phyloP scores from a whole-genome alignment of 1,284 basidiomycete genomes.

The Volvariella surrecta region DNA sequence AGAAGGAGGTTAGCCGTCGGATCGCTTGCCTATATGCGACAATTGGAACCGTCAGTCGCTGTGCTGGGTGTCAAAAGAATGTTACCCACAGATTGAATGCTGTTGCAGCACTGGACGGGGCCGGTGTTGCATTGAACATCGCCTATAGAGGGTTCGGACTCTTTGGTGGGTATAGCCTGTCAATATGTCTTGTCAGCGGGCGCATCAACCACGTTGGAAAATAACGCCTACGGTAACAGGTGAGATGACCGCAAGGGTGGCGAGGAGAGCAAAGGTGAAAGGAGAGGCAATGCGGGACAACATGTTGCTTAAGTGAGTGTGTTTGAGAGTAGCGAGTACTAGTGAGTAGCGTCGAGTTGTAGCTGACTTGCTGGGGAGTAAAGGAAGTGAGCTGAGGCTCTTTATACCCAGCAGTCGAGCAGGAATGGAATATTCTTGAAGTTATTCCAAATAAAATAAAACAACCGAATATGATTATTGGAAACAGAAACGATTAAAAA shows the following conservation, averaged over 20 bases:
- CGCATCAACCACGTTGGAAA: background rate
- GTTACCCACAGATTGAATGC: slow-evolving; percentile 10
- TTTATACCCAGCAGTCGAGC: no score
- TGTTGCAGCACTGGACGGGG: slow-evolving; percentile 14
- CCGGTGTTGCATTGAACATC: slow-evolving; percentile 16
- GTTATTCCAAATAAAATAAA: no score
- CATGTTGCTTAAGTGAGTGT: no score
- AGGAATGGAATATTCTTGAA: no score
- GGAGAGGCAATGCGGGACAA: background rate
- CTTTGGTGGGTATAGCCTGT: background rate
- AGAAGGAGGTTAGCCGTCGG: slow-evolving; percentile 3
- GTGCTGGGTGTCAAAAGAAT: background rate
- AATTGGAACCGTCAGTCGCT: background rate
- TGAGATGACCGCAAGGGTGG: background rate
- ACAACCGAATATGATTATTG: no score
- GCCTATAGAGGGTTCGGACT: background rate
- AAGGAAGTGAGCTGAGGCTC: no score
- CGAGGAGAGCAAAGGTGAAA: background rate
- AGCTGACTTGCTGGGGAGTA: no score
- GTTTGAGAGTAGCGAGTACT: no score
- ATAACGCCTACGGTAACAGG: background rate
- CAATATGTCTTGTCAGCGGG: background rate
- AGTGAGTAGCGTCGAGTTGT: no score
- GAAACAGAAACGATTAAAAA: no score
- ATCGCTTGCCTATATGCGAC: slow-evolving; percentile 7